Base-by-base conservation (phyloP, 2,329 filamentous ascomycete species). In the Amylocarpus encephaloides region DNA sequence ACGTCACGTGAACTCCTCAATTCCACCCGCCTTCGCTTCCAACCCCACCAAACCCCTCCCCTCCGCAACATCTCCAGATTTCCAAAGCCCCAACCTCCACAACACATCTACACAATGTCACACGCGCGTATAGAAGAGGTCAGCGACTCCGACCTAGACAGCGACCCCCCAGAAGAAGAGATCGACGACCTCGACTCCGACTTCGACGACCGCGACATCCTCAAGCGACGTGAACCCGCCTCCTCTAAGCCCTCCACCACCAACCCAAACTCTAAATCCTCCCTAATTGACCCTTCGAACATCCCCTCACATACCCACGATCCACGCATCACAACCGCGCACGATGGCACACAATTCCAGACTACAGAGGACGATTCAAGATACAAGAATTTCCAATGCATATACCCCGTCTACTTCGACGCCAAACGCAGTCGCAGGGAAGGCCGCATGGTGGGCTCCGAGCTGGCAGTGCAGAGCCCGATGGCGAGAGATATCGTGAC, bases 361-460 rank as follows among this genome's bases (percentile, higher is more conserved):
- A 53, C 61, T 46, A 59, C 67, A 50, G 69, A 73, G 58, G 73
- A 81, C 66, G 71, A 77, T 46, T 66, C 72, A 57, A 71, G 75
- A 61, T 85, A 88, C 68, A 87, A 85, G 65, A 74, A 82, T 70
- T 95, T 83, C 73, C 86, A 93, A 69, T 92, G 88, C 70, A 77
- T 98, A 22, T 98, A 98, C 73, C 92, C 93, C 0, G 73, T 97
- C 52, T 98, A 98, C 77, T 98, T 98, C 65, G 92, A 96, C 75
- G 78, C 77, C 57, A 74, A 75, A 19, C 82, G 88, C 45, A 79
- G 81, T 38, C 83, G 91, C 50, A 82, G 84, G 51, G 78, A 94
- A 63, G 93, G 93, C 34, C 82, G 93, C 13, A 85, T 91, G 61
- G 91, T 97, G 7, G 73, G 81, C 45, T 71, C 76, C 46, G 73